phyloP scores from a whole-genome alignment of 2,329 filamentous ascomycete species.

The Mariannaea sp. region DNA sequence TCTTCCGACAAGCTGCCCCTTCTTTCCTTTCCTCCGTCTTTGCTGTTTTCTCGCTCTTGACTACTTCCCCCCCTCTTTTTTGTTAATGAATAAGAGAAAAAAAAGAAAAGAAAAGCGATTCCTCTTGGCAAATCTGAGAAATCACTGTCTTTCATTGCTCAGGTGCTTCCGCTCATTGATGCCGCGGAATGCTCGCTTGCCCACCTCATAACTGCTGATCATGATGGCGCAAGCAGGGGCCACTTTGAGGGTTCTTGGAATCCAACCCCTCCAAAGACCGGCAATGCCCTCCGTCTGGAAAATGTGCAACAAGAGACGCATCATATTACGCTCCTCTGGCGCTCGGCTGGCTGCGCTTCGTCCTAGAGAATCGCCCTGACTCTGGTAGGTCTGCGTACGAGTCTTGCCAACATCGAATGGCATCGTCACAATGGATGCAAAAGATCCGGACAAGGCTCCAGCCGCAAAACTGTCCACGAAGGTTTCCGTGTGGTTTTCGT shows the following conservation, averaged over 20 bases:
- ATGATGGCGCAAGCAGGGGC: conserved; percentile 97
- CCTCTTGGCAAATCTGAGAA: neutral
- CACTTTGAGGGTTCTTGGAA: conserved; percentile 89
- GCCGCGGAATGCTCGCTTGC: conserved; percentile 82
- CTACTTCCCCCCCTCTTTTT: too few relatives aligned
- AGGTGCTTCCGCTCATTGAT: conserved; percentile 63
- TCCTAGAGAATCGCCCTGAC: conserved; percentile 46
- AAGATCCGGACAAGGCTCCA: conserved; percentile 79
- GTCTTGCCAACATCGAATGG: conserved; percentile 99
- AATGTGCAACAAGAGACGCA: conserved; percentile 85
- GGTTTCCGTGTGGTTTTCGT: conserved; percentile 74
- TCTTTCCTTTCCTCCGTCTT: conserved; percentile 13
- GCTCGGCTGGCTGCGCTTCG: conserved; percentile 45
- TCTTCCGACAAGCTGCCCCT: conserved; percentile 11
- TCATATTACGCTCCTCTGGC: conserved; percentile 80
- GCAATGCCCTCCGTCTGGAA: conserved; percentile 80
- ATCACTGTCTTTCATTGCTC: conserved; percentile 8
- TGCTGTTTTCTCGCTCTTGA: too few relatives aligned
- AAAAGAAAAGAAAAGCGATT: too few relatives aligned
- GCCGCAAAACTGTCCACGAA: conserved; percentile 89
- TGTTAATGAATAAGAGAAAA: too few relatives aligned
- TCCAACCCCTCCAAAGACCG: conserved; percentile 90
- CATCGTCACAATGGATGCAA: conserved; percentile 87
- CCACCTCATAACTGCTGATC: conserved; percentile 97
- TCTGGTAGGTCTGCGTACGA: conserved; percentile 80